Base-by-base conservation (phyloP, 2,329 filamentous ascomycete species). In the Aspergillus ochraceoroseus region DNA sequence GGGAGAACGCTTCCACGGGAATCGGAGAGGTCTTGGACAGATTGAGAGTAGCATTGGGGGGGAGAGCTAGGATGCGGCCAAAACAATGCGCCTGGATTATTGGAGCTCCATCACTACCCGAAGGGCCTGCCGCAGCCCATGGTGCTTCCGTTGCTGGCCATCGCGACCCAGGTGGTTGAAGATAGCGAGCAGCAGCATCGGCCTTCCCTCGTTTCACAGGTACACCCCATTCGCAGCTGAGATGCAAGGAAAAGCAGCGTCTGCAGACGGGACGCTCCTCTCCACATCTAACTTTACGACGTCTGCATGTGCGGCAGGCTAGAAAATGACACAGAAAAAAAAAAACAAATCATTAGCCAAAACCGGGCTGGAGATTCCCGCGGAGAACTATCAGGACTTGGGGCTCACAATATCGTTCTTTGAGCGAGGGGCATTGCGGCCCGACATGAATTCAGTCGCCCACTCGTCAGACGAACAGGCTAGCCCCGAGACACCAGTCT, bases 221-320 rank as follows among this genome's bases (percentile, higher is more conserved):
- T 42, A 26, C 11, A 29, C 56, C 57, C 63, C 62, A 65, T 47
- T 63, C 61, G 36, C 63, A 65, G 34, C 47, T 47, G 18, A 65
- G 45, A 12, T 48, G 52, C 22, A 64, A 35, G 13, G 58, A 52
- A 14, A 42, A 38, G 39, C 63, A 66, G 30, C 62, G 61, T 17
- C 43, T 44, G 38, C 63, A 66, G 13, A 58, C 35, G 3, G 63
- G 63, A 38, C 46, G 57, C 46, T 62, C 59, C 49, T 62, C 59
- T 19, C 57, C 59, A 36, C 59, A 62, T 52, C 61, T 62, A n/a
- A 62, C 59, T 43, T 62, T 62, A 29, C 59, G 56, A 43, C 56
- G 58, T 41, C 59, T 58, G 46, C 63, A 66, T 38, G 63, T 66
- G 41, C 56, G 60, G 54, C 63, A 66, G 45, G 62, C 63, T 66